Evolutionary conservation across 2,329 filamentous ascomycete genomes (phyloP).

Genomic region (Fusarium paranaense): DNA sequence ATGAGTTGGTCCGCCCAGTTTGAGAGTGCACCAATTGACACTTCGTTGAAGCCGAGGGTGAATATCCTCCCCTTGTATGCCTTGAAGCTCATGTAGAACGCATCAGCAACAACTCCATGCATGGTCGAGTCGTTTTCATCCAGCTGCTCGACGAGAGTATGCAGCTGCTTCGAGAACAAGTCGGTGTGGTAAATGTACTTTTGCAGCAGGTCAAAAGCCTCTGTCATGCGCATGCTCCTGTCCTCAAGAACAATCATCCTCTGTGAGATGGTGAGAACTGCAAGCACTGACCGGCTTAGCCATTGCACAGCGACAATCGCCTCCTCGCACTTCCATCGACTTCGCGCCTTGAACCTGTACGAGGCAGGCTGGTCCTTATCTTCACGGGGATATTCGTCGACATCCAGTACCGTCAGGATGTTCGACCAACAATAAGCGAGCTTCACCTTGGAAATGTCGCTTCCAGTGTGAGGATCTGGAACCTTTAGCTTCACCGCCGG

Average conservation of each 20-base stretch:
- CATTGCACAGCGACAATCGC: constrained; percentile 97
- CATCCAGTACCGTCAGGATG: constrained; percentile 91
- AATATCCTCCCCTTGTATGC: constrained; percentile 95
- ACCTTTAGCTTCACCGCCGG: constrained; percentile 92
- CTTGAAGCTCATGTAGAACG: constrained; percentile 97
- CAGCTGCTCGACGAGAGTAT: constrained; percentile 85
- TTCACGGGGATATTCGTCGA: constrained; percentile 76
- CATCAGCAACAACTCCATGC: constrained; percentile 96
- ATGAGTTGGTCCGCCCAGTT: constrained; percentile 97
- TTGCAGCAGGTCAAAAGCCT: constrained; percentile 91
- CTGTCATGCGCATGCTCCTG: constrained; percentile 87
- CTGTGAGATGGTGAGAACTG: constrained; percentile 93
- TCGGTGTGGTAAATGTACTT: constrained; percentile 94
- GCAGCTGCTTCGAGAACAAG: constrained; percentile 88
- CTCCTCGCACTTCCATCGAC: constrained; percentile 93
- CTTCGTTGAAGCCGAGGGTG: constrained; percentile 90
- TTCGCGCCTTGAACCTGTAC: constrained; percentile 84
- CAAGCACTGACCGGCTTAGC: constrained; percentile 92
- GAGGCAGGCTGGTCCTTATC: constrained; percentile 82
- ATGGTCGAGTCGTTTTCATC: constrained; percentile 89
- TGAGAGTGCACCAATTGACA: constrained; percentile 90
- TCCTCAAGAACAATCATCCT: constrained; percentile 94
- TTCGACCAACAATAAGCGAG: constrained; percentile 99
- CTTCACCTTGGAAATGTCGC: constrained; percentile 82
- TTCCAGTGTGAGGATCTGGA: constrained; percentile 73